These are phyloP conservation scores for Elongisporangium undulatum DNA, from an alignment of 352 stramenopile species.

Conservation along the genomic window DNA sequence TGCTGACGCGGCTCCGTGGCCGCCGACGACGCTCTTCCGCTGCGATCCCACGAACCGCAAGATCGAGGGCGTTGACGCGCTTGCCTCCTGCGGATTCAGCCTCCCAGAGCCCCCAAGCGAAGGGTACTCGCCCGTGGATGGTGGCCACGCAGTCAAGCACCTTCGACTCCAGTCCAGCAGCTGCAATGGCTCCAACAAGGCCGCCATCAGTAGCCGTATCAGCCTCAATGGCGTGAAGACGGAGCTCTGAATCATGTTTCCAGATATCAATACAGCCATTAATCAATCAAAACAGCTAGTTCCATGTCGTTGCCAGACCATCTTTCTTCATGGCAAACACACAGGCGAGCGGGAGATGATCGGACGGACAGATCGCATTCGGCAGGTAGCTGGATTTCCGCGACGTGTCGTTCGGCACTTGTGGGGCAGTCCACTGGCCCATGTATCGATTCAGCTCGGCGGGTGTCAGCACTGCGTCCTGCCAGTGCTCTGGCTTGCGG, in stretches of 20 bases:
- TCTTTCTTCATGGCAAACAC: conserved; percentile 53
- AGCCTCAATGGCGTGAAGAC: conserved; percentile 17
- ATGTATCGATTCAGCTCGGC: conserved; percentile 25
- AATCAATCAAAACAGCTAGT: conserved; percentile 16
- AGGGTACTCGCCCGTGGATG: conserved; percentile 32
- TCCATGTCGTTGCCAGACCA: conserved; percentile 44
- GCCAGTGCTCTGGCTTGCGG: conserved; percentile 33
- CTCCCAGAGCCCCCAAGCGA: conserved; percentile 26
- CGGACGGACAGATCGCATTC: conserved; percentile 64
- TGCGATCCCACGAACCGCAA: conserved; percentile 49
- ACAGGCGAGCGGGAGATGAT: conserved; percentile 70
- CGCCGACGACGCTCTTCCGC: conserved; percentile 50
- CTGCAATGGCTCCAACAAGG: conserved; percentile 5
- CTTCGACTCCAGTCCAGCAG: conserved; percentile 19
- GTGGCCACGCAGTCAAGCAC: conserved; percentile 5
- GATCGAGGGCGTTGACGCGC: conserved; percentile 16
- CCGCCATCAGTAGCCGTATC: background rate
- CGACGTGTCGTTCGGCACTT: conserved; percentile 33
- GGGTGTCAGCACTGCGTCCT: conserved; percentile 3
- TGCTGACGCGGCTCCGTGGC: conserved; percentile 46
- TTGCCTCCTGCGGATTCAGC: conserved; percentile 21
- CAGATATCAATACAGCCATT: background rate
- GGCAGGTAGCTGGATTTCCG: conserved; percentile 43
- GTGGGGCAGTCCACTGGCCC: conserved; percentile 38
- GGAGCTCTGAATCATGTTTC: conserved; percentile 18